Evolutionary conservation across 352 stramenopile species (phyloP), one percentile per base, ranked within the genome.

Genomic region (Globisporangium canariense): DNA sequence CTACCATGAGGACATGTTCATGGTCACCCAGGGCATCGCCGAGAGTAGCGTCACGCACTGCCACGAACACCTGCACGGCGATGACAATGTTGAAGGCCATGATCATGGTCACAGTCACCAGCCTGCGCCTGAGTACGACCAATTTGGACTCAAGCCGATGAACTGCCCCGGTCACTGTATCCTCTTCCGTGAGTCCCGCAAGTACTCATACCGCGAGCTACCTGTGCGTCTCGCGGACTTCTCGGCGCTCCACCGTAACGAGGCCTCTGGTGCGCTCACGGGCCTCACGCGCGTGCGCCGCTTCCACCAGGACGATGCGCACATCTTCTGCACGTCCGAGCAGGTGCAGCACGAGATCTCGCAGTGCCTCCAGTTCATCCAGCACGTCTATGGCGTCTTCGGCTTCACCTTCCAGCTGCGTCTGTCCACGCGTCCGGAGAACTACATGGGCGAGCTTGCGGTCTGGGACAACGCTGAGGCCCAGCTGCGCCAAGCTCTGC

Each of bases 91-190:
- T 20, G 65, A 70, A 36, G 41, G 71, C 13, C 58, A 66, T 2
- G 41, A 70, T 18, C 36, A 68, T 18, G 63, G 77, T 22, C 51
- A 66, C 52, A 62, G 72, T 41, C 36, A 61, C 16, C 64, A 77
- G 6, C 68, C 66, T 50, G 62, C 78, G 2, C 25, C 54, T 8
- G 91, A 97, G 53, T 82, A 82, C 40, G 92, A 99, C 51, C 70
- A 97, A 46, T 99, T 98, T 74, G 96, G 98, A 58, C 90, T 99
- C 66, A 99, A 99, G 72, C 97, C 97, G 28, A 99, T 99, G 97
- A 99, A 99, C 79, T 99, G 97, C 64, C 97, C 97, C 0, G 97
- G 97, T 56, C 97, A 99, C 75, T 99, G 96, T 71, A 77, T 99
- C 20, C 88, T 99, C 61, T 99, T 98, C 78, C 98, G 97, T 55